These are phyloP conservation scores for Diaporthe destruens DNA, from an alignment of 2,329 filamentous ascomycete genomes.

Conservation along the genomic window DNA sequence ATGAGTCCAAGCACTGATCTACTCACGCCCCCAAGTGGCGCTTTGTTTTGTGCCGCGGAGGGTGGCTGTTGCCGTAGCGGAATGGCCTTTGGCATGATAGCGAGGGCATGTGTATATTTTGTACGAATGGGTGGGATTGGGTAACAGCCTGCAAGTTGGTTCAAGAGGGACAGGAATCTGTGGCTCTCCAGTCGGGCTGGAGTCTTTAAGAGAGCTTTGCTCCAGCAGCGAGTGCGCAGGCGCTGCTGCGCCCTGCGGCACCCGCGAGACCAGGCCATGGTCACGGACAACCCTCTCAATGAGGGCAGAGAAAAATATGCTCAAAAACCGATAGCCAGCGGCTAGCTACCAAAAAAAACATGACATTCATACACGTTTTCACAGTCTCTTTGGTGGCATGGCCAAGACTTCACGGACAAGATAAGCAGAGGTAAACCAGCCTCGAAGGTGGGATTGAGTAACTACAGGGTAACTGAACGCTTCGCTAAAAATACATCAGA, in stretches of 20 bases:
- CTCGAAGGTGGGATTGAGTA: constrained; percentile 23
- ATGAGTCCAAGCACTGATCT: background rate
- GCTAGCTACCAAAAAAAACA: constrained; percentile 3
- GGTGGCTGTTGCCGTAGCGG: background rate
- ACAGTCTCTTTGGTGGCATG: background rate
- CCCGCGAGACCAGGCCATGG: constrained; percentile 8
- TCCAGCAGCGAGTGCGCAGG: background rate
- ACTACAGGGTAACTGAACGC: constrained; percentile 2
- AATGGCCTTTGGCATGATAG: constrained; percentile 11
- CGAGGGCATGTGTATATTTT: constrained; percentile 1
- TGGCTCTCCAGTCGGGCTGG: background rate
- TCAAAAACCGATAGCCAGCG: background rate
- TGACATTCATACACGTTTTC: background rate
- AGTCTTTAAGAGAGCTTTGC: background rate
- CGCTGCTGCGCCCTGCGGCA: background rate
- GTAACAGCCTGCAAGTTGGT: background rate
- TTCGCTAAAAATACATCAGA: constrained; percentile 30
- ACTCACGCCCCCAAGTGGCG: background rate
- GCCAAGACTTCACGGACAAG: background rate
- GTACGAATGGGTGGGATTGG: constrained; percentile 16
- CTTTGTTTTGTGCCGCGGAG: background rate
- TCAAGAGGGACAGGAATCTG: background rate
- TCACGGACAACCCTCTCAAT: background rate
- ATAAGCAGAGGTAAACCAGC: constrained; percentile 14
- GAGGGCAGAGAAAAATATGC: background rate